Evolutionary conservation across 148 eudicot species (phyloP).

Genomic region (Silene conica): DNA sequence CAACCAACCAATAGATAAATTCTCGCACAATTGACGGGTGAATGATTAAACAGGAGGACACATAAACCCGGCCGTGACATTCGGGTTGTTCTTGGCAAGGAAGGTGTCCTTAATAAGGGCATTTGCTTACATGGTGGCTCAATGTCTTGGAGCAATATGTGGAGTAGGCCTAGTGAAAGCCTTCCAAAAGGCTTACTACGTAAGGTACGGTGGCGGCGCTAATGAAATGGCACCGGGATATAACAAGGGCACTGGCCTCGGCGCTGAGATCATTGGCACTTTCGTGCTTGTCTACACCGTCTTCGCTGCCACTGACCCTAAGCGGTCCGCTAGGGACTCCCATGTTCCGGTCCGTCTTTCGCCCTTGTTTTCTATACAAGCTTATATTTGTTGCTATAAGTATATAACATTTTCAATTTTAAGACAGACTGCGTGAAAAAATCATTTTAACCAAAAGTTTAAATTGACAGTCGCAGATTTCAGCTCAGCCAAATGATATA

Average conservation of each 20-base stretch:
- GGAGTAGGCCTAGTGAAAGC: constrained; percentile 17
- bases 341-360: constrained; percentile 17
- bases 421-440: too few species aligned
- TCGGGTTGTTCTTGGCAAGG: constrained; percentile 14
- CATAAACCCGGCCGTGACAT: constrained; percentile 1
- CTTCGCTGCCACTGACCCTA: constrained; percentile 19
- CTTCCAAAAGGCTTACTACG: constrained; percentile 20
- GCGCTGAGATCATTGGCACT: constrained; percentile 10
- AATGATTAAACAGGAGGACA: constrained; percentile 1
- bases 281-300: constrained; percentile 13
- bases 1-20: too few species aligned
- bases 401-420: too few species aligned
- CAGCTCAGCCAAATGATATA: not conserved
- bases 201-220: constrained; percentile 13
- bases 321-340: constrained; percentile 17
- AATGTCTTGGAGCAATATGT: constrained; percentile 16
- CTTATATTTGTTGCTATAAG: too few species aligned
- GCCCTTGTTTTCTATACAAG: not conserved
- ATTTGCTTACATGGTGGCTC: constrained; percentile 13
- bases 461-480: not conserved
- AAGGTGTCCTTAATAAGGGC: constrained; percentile 21
- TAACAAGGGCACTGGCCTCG: constrained; percentile 19
- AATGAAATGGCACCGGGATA: constrained; percentile 14
- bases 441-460: too few species aligned
- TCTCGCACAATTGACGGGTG: not conserved